These are phyloP conservation scores for Saccharomycopsis oosterbeekiorum DNA, from an alignment of 805 yeast genomes.

Conservation along the genomic window DNA sequence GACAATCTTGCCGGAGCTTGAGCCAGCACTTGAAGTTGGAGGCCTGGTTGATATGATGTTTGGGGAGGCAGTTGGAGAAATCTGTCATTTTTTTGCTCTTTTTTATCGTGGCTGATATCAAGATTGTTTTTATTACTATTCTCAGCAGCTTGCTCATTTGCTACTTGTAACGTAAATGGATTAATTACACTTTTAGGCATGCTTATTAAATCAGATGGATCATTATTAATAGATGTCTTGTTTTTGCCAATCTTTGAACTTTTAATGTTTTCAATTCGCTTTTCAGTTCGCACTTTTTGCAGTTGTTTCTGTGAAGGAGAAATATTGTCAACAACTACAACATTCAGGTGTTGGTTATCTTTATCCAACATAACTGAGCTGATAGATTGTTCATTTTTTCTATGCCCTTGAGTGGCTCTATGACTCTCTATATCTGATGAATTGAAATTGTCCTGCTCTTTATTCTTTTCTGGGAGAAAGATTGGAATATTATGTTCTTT, in stretches of 20 bases:
- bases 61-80: background rate
- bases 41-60: background rate
- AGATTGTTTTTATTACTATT: background rate
- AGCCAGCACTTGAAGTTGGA: background rate
- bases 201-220: background rate
- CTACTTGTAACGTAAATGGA: background rate
- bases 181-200: background rate
- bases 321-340: background rate
- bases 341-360: background rate
- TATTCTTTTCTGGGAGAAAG: background rate
- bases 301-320: background rate
- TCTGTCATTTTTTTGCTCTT: background rate
- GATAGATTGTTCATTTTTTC: background rate
- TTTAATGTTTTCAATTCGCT: background rate
- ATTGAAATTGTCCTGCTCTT: background rate
- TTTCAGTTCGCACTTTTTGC: background rate
- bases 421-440: background rate
- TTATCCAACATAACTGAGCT: background rate
- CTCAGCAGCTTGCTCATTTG: background rate
- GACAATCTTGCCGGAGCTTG: background rate
- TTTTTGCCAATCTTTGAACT: background rate
- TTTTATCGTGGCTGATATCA: background rate
- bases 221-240: background rate
- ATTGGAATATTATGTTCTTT: background rate
- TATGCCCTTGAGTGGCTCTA: background rate